Evolutionary conservation across 1,284 basidiomycete genomes (phyloP), one percentile per base, ranked within the genome.

Genomic region (Lentinula novae-zelandiae): DNA sequence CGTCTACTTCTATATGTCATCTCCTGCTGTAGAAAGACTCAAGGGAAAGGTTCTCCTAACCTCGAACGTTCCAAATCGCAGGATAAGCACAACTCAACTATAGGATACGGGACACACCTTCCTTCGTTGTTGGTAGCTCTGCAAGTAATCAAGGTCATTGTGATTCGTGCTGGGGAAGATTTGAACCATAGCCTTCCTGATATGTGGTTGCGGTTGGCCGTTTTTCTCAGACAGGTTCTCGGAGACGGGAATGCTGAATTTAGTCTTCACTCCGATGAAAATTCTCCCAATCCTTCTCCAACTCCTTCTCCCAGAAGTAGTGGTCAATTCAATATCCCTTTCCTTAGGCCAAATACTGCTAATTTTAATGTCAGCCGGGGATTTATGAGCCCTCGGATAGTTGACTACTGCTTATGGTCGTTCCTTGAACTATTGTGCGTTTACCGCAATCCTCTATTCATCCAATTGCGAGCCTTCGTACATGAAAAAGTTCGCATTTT

Each of bases 321-420:
- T 55, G 63, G 64, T 17, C 72, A 75, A 34, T 70, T 73, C 42
- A 73, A 76, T 44, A 50, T 75, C 17, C 61, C 69, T 36, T 60
- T 66, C 38, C 66, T 73, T 53, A 70, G 55, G 20, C 64, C 61
- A 53, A 65, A 65, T 63, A 39, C 57, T 44, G 62, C 60, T 40
- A 60, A 64, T 39, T 61, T 62, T 9, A 8, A 63, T 65, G 63
- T 54, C 66, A 53, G 58, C 55, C 63, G n/a, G 22, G 57, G 68
- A 60, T 69, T 72, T 67, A 53, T 71, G 62, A 69, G 71, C 39
- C 86, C 86, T 3, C 78, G 86, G 34, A 73, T 87, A 39, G 76
- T 90, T 3, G 91, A 93, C 70, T 92, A 90, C 69, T 76, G 86
- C 39, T 76, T 87, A 33, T 93, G 90, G 90, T 90, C 88, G 0